These are phyloP conservation scores for Tricholoma saponaceum DNA, from an alignment of 768 basidiomycete genomes.

Conservation along the genomic window DNA sequence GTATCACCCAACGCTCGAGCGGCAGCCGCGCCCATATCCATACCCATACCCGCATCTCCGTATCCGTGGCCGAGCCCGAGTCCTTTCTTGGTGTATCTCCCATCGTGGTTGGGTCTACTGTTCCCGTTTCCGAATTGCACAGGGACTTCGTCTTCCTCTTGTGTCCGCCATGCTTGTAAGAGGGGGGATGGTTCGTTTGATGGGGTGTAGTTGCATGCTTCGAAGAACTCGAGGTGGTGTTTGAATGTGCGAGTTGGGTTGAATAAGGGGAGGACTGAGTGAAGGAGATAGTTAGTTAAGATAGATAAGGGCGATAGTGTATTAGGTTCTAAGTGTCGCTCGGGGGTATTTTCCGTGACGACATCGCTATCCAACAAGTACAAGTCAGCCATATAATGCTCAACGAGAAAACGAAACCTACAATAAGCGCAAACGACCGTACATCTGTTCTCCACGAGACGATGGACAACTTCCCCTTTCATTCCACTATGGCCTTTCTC, in stretches of 20 bases:
- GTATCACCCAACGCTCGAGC: constrained; percentile 14
- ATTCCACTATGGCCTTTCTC: constrained; percentile 33
- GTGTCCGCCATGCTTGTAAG: constrained; percentile 25
- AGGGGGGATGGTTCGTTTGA: too few relatives aligned
- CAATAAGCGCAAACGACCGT: constrained; percentile 49
- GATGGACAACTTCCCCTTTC: constrained; percentile 53
- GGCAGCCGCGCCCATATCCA: constrained; percentile 7
- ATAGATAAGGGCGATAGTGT: too few relatives aligned
- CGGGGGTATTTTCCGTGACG: neutral
- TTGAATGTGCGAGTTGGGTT: constrained; percentile 43
- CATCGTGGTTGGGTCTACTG: too few relatives aligned
- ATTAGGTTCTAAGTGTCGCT: neutral
- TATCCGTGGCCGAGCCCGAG: too few relatives aligned
- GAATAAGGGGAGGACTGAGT: constrained; percentile 49
- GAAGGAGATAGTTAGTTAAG: neutral
- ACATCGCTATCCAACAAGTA: neutral
- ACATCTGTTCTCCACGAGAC: constrained; percentile 48
- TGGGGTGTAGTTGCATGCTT: constrained; percentile 36
- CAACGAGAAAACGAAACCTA: constrained; percentile 28
- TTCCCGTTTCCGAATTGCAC: too few relatives aligned
- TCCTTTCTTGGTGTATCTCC: neutral
- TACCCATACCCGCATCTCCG: too few relatives aligned
- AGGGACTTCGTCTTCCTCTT: neutral
- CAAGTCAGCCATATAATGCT: neutral
- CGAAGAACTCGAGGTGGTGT: constrained; percentile 43